Conservation (phyloP, 345 rosid genomes). For the Eucalyptus caleyi region DNA sequence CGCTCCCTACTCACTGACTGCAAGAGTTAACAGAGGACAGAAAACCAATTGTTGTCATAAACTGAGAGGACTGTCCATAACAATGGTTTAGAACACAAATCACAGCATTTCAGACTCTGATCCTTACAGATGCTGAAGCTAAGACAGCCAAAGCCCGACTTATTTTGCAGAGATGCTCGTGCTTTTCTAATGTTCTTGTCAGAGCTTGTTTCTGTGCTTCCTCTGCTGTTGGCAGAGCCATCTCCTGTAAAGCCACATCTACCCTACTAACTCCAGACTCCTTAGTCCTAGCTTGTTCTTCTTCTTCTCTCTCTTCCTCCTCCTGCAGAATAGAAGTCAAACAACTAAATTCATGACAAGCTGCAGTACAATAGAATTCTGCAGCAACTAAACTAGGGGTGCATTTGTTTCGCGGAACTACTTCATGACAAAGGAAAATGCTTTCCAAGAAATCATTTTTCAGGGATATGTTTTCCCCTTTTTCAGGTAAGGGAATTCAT, state of each 20-base stretch:
- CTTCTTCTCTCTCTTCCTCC: constrained; percentile 80
- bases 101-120: not conserved
- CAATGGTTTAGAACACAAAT: not conserved
- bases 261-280: constrained; percentile 40
- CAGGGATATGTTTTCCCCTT: not conserved
- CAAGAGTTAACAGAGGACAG: constrained; percentile 5
- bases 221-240: constrained; percentile 40
- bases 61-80: not conserved
- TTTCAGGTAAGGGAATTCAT: not conserved
- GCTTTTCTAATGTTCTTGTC: constrained; percentile 58
- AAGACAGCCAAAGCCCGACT: constrained; percentile 84
- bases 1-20: constrained; percentile 91
- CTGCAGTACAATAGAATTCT: not conserved
- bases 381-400: not conserved
- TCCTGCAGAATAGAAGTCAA: constrained; percentile 27
- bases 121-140: constrained; percentile 90
- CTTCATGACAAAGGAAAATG: not conserved
- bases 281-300: constrained; percentile 51
- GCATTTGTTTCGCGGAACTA: accelerated
- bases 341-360: not conserved
- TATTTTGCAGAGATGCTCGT: constrained; percentile 68
- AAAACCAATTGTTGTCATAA: not conserved
- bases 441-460: not conserved
- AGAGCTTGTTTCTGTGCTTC: constrained; percentile 73
- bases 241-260: constrained; percentile 81